Evolutionary conservation across 2,329 filamentous ascomycete genomes (phyloP), one percentile per base, ranked within the genome.

Genomic region (Lithohypha guttulata): DNA sequence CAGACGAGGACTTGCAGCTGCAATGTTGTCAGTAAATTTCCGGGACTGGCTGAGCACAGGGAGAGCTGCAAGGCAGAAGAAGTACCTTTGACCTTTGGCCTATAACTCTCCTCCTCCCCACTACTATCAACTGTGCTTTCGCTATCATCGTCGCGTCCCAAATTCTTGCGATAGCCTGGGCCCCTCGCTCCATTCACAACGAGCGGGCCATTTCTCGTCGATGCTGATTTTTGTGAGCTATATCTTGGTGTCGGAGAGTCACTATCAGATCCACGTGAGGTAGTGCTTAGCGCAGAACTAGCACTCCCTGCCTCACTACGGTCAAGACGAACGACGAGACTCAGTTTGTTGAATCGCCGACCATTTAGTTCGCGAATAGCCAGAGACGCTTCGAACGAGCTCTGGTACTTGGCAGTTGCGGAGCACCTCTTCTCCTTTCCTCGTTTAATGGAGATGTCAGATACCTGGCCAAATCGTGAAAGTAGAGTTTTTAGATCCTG

Each of bases 121-220:
- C 42, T 45, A 26, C 42, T 47, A 17, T 31, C 35, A 18, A 9
- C 25, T 9, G 26, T n/a, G 26, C 45, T 39, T 14, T 50, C 47
- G 35, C 46, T 48, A 10, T 23, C 34, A 25, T 35, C 33, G 14
- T 38, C 43, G 6, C 27, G 27, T 11, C 38, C 37, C 21, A 23
- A 38, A 19, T 34, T 41, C 21, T 34, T 25, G 15, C 36, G 36
- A 18, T 35, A 30, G 1, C 41, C 21, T 8, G 36, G 37, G 8
- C 39, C 25, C 13, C 42, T 39, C 2, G 47, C 47, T 18, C 45
- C 47, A 34, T 50, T 44, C 14, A 50, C 47, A 27, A 50, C 46
- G 14, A 50, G 42, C n/a, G 45, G 42, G 13, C 45, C 43, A 4
- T 30, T 32, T 17, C 18, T 29, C 4, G 19, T 19, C 27, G 4